Evolutionary conservation across 495 filamentous ascomycete species (phyloP), one percentile per base, ranked within the genome.

Genomic region (Chaetomium tenue): DNA sequence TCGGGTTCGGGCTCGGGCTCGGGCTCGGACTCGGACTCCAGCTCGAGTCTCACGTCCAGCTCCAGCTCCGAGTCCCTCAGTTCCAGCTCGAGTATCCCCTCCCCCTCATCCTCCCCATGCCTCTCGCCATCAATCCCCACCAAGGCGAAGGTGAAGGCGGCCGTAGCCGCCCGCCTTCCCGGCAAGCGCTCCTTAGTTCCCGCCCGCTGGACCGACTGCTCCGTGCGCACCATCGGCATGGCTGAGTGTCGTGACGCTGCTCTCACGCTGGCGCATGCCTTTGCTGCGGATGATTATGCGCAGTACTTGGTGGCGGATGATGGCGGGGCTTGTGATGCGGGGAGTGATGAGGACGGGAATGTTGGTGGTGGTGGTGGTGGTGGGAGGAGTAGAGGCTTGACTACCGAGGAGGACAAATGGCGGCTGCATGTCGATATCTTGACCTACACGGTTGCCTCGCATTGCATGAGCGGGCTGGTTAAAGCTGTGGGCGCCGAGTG

Each of bases 361-460:
- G 37, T 12, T 7, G 47, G 28, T 16, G 47, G 28, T 16, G 28
- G 39, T 12, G 47, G 40, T 20, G 39, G 3, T 11, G 20, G 11
- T 13, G 9, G n/a, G n/a, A 25, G 47, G 3, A 42, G 30, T n/a
- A 64, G 18, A 33, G 33, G 37, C 22, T 48, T 60, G 2, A 30
- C 40, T 12, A 25, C 83, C 37, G 51, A 64, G 65, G 83, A 89
- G 68, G 74, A 85, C 71, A 88, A 88, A 71, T 92, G 88, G 86
- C 81, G 84, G 66, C 80, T 93, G 40, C 90, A 93, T 71, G 77
- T 88, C 53, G 81, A 86, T 66, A 89, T 91, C 65, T 81, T 91
- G 71, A 84, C 87, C 56, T 90, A 90, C 76, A 80, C 90, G 65
- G 86, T 87, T 42, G 85, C 88, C 39, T 86, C 89, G 58, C 89